Evolutionary conservation across 2,329 filamentous ascomycete species (phyloP).

Genomic region (Chaetothyriales sp.): DNA sequence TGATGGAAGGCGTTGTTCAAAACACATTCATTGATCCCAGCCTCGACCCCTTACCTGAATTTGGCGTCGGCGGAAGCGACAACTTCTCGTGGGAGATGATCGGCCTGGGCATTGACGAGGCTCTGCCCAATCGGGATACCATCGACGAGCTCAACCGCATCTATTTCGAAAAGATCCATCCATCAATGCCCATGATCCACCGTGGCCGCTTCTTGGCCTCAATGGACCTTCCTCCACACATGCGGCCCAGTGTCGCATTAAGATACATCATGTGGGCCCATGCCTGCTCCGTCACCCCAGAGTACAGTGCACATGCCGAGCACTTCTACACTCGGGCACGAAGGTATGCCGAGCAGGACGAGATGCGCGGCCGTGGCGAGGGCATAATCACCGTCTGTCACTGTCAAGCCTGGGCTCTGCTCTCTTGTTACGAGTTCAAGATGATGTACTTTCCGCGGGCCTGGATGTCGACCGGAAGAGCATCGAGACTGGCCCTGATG

Average conservation of each 20-base stretch:
- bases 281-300: conserved; percentile 72
- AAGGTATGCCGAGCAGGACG: conserved; percentile 80
- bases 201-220: conserved; percentile 72
- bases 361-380: conserved; percentile 85
- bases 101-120: conserved; percentile 64
- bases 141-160: conserved; percentile 77
- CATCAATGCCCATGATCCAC: conserved; percentile 76
- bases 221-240: conserved; percentile 74
- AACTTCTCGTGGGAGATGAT: conserved; percentile 75
- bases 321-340: conserved; percentile 80
- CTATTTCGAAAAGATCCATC: conserved; percentile 83
- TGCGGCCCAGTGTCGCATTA: conserved; percentile 72
- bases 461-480: conserved; percentile 80
- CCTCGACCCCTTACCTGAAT: conserved; percentile 10
- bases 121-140: conserved; percentile 60
- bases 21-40: conserved; percentile 9
- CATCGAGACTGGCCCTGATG: conserved; percentile 74
- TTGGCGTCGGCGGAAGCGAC: conserved; percentile 16
- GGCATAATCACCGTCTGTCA: conserved; percentile 72
- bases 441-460: conserved; percentile 94
- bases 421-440: conserved; percentile 83
- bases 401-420: conserved; percentile 67
- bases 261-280: conserved; percentile 94
- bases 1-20: conserved; percentile 8
- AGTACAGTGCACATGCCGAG: conserved; percentile 62